Conservation (phyloP, 345 rosid genomes). For the Salix udensis region DNA sequence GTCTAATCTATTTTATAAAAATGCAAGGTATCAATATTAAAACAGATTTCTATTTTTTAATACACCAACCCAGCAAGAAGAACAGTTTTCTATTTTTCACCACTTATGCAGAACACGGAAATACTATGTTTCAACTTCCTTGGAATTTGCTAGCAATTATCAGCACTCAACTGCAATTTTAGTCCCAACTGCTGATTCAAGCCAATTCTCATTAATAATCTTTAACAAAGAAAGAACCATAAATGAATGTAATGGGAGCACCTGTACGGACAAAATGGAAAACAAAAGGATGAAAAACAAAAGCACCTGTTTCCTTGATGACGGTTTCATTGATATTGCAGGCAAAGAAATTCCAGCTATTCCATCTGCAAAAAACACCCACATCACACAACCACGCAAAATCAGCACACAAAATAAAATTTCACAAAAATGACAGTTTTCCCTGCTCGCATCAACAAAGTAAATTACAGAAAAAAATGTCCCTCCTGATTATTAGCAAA, state of each 20-base stretch:
- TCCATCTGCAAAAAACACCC: constrained; percentile 67
- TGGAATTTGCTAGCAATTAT: too few relatives aligned
- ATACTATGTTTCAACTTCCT: too few relatives aligned
- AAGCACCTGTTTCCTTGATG: constrained; percentile 80
- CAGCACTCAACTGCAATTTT: too few relatives aligned
- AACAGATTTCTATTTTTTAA: neutral
- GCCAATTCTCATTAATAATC: too few relatives aligned
- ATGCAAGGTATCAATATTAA: neutral
- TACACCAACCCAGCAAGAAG: too few relatives aligned
- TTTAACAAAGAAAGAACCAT: too few relatives aligned
- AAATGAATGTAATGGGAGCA: too few relatives aligned
- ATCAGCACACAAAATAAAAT: neutral
- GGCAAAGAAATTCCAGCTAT: constrained; percentile 97
- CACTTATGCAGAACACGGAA: too few relatives aligned
- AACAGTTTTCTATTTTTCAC: too few relatives aligned
- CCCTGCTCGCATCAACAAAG: neutral
- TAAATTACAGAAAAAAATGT: neutral
- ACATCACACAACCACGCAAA: neutral
- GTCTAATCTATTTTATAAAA: neutral
- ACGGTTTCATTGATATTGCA: constrained; percentile 78
- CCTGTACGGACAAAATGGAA: neutral
- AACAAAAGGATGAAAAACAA: neutral
- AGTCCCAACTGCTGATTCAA: too few relatives aligned
- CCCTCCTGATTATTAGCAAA: constrained; percentile 4
- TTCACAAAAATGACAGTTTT: neutral